Evolutionary conservation across 2,329 filamentous ascomycete genomes (phyloP), one percentile per base, ranked within the genome.

Genomic region (Dothistroma pini): DNA sequence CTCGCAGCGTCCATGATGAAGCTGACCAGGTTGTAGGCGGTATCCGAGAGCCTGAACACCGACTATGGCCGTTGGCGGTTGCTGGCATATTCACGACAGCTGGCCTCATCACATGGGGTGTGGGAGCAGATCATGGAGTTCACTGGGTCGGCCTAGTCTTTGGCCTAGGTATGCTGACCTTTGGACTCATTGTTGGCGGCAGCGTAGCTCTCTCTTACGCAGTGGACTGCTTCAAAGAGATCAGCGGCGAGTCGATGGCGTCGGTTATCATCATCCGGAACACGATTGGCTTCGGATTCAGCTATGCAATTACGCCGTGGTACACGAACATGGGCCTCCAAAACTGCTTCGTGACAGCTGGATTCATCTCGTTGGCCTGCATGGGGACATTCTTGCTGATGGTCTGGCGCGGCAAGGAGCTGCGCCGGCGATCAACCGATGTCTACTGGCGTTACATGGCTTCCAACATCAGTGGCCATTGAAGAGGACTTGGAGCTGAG

Each of bases 81-180:
- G 75, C 75, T 48, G 57, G 77, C 0, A 21, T 79, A 8, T 61
- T 76, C 14, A 70, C 76, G 0, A 75, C 76, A 0, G 75, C 77
- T 50, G 64, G 67, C 1, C 64, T 72, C 1, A 76, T 75, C 11
- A 63, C 78, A 7, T 70, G 65, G 63, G 81, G 81, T 29, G 77
- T 83, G 0, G 80, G 81, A 8, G 79, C 81, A 1, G 78, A 77
- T 6, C 63, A 68, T 44, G 61, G 60, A 6, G 67, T 82, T 21
- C 80, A 82, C 54, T 80, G 78, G 78, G 74, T 82, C 44, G 81
- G 79, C 1, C 68, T 81, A 2, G 80, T 81, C 74, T 78, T 77
- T 25, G 71, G 80, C 21, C 75, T 81, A 25, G 78, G 76, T 25
- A 71, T 80, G 48, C 74, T 82, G 35, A 77, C 75, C 1, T 68